phyloP scores from a whole-genome alignment of 2,329 filamentous ascomycete species.

The Neoscytalidium dimidiatum region DNA sequence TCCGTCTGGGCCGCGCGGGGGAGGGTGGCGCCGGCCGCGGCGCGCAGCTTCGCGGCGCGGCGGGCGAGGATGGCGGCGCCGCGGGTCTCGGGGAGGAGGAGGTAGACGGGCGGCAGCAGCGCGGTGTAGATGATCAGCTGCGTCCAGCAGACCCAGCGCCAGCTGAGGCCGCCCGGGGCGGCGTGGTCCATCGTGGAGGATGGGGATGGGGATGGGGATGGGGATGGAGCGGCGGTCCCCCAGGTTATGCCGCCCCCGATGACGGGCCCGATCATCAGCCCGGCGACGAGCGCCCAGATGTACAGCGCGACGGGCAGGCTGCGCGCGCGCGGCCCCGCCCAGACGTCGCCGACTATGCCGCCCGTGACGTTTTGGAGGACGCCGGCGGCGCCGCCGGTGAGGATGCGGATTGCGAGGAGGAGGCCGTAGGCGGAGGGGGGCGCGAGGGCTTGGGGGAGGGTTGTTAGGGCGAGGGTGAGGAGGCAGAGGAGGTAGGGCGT shows the following conservation, averaged over 20 bases:
- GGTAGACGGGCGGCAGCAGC: constrained; percentile 41
- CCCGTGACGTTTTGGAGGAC: constrained; percentile 44
- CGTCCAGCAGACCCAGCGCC: constrained; percentile 36
- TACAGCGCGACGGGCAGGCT: constrained; percentile 47
- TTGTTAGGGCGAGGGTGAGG: constrained; percentile 43
- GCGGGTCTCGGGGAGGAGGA: constrained; percentile 50
- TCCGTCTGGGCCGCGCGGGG: constrained; percentile 28
- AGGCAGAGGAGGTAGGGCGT: constrained; percentile 22
- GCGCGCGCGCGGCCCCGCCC: constrained; percentile 40
- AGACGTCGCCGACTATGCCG: constrained; percentile 37
- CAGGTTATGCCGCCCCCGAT: constrained; percentile 30
- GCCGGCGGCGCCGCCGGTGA: constrained; percentile 47
- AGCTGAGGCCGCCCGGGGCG: background rate
- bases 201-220: background rate
- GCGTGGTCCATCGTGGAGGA: constrained; percentile 22
- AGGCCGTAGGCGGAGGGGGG: constrained; percentile 45
- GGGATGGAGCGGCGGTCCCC: constrained; percentile 24
- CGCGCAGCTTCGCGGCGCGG: constrained; percentile 16
- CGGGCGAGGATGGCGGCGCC: constrained; percentile 44
- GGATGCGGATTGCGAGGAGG: constrained; percentile 45
- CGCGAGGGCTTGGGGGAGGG: constrained; percentile 46
- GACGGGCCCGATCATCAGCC: constrained; percentile 37
- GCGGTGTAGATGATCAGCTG: constrained; percentile 43
- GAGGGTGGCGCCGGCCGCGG: constrained; percentile 30
- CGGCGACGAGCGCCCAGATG: constrained; percentile 35